A percentile compares a stretch with the other conserved stretches of the same genome.
Evolutionary conservation across 2,329 filamentous ascomycete genomes (phyloP).

Genomic region (Chaetomium globosum): DNA sequence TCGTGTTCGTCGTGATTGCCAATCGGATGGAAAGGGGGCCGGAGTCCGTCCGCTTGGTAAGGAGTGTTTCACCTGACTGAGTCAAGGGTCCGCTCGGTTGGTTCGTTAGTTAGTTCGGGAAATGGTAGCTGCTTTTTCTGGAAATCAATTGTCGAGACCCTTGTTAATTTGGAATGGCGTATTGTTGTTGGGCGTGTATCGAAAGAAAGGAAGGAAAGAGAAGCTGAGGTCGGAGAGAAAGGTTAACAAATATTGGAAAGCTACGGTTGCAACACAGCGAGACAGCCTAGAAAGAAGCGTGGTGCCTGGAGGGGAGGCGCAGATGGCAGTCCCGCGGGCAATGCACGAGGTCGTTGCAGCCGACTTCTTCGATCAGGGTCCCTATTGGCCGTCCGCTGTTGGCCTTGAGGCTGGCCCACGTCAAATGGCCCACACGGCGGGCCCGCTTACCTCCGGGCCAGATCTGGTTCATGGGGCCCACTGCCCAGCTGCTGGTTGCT

Average conservation of each 20-base stretch:
- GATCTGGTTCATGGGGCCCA: slow-evolving; percentile 20
- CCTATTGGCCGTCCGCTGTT: slow-evolving; percentile 23
- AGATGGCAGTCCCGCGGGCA: slow-evolving; percentile 22
- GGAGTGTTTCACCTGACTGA: slow-evolving; percentile 22
- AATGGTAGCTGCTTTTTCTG: neutral
- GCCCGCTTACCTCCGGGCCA: slow-evolving; percentile 19
- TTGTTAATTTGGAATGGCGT: neutral
- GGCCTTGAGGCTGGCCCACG: slow-evolving; percentile 19
- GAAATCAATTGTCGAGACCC: neutral
- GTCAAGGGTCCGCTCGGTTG: slow-evolving; percentile 7
- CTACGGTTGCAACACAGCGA: neutral
- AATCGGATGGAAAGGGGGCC: slow-evolving; percentile 12
- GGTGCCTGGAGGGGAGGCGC: slow-evolving; percentile 21
- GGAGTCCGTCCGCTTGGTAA: slow-evolving; percentile 3
- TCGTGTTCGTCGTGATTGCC: neutral
- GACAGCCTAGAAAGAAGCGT: neutral
- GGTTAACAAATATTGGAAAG: neutral
- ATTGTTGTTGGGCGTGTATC: neutral
- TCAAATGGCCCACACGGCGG: slow-evolving; percentile 16
- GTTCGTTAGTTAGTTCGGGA: neutral
- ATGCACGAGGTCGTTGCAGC: slow-evolving; percentile 29
- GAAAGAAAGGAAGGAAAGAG: neutral
- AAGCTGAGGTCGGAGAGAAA: neutral
- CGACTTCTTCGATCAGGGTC: slow-evolving; percentile 14
- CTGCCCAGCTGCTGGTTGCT: slow-evolving; percentile 16